Evolutionary conservation across 2,329 filamentous ascomycete species (phyloP), one percentile per base, ranked within the genome.

Genomic region (Pyrenophora graminea): DNA sequence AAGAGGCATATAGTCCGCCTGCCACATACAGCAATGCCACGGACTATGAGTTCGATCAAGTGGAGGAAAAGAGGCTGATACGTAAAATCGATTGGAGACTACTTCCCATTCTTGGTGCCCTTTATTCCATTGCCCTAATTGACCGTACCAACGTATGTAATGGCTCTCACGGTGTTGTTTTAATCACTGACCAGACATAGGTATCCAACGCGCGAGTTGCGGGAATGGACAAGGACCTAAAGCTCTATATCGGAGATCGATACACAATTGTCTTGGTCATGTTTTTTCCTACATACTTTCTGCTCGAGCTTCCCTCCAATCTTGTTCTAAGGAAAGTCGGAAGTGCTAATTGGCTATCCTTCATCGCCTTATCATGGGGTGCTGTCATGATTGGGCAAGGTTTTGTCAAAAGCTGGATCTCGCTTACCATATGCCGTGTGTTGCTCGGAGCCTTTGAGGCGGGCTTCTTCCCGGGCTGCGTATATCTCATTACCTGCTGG

Each of bases 121-220:
- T 75, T 19, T 75, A 75, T 47, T 73, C 69, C 3, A 69, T 75
- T 18, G 64, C 71, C 1, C 58, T 72, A 2, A 67, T 76, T 42
- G 73, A 75, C 39, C 68, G 72, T 34, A 65, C 63, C 27, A 74
- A 73, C 45, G 60, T 61, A 32, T 44, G 49, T 31, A 6, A 1
- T 12, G 5, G 3, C 4, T 6, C 6, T 12, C 4, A n/a, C 3
- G 6, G 13, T 12, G 6, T n/a, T 18, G 3, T 19, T 10, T 7
- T 23, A 17, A 12, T 36, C 7, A 43, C 49, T 50, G 8, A 52
- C 32, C 17, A 7, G 3, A 12, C 7, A 1, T 37, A 62, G 57
- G 61, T 66, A 17, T 55, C 62, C 10, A 68, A 66, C 40, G 66
- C 66, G 6, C 55, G 62, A 21, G 57, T 68, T 21, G 67, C 65